phyloP scores from a whole-genome alignment of 2,329 filamentous ascomycete species.

The Truncatella angustata region DNA sequence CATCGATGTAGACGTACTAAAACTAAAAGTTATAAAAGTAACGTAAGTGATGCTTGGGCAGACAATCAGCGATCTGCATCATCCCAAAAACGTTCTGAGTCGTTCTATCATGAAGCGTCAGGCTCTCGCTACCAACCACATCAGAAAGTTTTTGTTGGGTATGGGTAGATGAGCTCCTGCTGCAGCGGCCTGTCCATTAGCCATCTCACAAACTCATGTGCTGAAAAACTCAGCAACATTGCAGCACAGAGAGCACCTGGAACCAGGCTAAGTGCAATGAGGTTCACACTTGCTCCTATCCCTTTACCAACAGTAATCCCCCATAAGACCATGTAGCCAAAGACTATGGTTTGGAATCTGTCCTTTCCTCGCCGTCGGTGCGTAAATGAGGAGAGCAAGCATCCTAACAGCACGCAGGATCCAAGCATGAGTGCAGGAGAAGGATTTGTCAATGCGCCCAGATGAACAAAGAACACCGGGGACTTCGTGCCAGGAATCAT shows the following conservation, averaged over 20 bases:
- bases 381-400: slow-evolving; percentile 23
- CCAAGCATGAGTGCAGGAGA: slow-evolving; percentile 20
- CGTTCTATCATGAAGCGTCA: too few species aligned
- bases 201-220: slow-evolving; percentile 11
- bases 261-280: slow-evolving; percentile 20
- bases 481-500: neutral
- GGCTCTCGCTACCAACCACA: too few species aligned
- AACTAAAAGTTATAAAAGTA: too few species aligned
- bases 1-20: too few species aligned
- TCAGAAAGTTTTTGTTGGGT: too few species aligned
- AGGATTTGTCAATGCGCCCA: slow-evolving; percentile 11
- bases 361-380: slow-evolving; percentile 22
- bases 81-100: too few species aligned
- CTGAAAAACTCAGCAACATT: slow-evolving; percentile 23
- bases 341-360: slow-evolving; percentile 20
- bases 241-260: slow-evolving; percentile 23
- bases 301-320: slow-evolving; percentile 17
- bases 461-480: slow-evolving; percentile 10
- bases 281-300: slow-evolving; percentile 18
- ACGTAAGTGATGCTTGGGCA: too few species aligned
- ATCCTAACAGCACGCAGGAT: slow-evolving; percentile 23
- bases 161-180: too few species aligned
- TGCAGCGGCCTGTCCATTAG: neutral
- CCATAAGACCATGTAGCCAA: slow-evolving; percentile 20
- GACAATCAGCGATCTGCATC: too few species aligned